Evolutionary conservation across 371 early-diverging fungal species (phyloP).

Genomic region (Rhizomucor miehei): DNA sequence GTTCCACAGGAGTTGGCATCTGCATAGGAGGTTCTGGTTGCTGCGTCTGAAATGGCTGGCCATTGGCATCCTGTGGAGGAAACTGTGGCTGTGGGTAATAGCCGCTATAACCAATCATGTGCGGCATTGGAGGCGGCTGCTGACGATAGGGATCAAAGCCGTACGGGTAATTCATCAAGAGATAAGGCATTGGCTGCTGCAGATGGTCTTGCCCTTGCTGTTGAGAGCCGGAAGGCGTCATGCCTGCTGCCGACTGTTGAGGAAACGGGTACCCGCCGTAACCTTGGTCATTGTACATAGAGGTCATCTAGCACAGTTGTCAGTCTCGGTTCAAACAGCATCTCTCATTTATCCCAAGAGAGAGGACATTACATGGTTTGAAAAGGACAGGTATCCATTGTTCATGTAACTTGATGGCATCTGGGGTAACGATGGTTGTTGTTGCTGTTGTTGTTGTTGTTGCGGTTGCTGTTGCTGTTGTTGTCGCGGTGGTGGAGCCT

Average conservation of each 20-base stretch:
- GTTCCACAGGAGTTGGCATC: no score
- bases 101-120: not conserved
- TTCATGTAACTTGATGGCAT: no score
- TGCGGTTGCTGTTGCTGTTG: conserved; percentile 3
- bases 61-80: not conserved
- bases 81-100: not conserved
- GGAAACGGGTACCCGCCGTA: conserved; percentile 2
- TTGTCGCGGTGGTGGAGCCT: conserved; percentile 40
- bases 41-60: not conserved
- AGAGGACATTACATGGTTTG: no score
- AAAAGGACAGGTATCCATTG: no score
- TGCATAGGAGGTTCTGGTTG: no score
- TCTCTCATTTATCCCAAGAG: no score
- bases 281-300: no score
- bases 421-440: not conserved
- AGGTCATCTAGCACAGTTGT: no score
- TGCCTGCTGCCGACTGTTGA: not conserved
- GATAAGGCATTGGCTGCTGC: conserved; percentile 6
- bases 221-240: not conserved
- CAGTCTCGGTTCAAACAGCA: no score
- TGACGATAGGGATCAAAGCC: conserved; percentile 7
- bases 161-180: conserved; percentile 2
- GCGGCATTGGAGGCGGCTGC: conserved; percentile 5
- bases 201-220: not conserved
- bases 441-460: not conserved